These are phyloP conservation scores for Beauveria medogensis DNA, from an alignment of 2,329 filamentous ascomycete genomes.

Conservation along the genomic window DNA sequence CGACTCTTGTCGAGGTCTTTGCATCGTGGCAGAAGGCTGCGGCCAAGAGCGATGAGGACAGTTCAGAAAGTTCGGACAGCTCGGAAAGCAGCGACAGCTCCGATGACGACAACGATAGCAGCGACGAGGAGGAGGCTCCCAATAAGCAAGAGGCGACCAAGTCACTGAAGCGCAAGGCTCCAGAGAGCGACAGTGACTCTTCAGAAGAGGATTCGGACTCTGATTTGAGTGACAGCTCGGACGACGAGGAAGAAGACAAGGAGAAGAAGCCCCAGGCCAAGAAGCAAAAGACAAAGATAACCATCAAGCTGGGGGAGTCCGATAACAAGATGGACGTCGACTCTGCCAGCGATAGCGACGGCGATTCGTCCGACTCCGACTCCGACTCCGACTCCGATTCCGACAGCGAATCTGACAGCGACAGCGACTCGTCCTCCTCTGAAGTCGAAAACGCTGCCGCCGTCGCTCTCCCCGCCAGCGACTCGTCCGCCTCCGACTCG, in stretches of 20 bases:
- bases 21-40: constrained; percentile 37
- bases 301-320: constrained; percentile 2
- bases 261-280: constrained; percentile 20
- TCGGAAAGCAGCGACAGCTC: constrained; percentile 18
- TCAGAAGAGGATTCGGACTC: background rate
- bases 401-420: constrained; percentile 21
- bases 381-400: constrained; percentile 1
- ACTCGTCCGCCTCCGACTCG: constrained; percentile 16
- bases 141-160: constrained; percentile 14
- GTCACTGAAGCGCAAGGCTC: constrained; percentile 34
- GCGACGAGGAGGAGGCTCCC: constrained; percentile 17
- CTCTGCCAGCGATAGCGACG: constrained; percentile 20
- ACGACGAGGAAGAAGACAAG: constrained; percentile 35
- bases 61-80: constrained; percentile 11
- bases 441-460: constrained; percentile 20
- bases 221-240: constrained; percentile 18
- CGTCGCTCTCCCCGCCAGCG: constrained; percentile 30
- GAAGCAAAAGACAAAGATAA: constrained; percentile 1
- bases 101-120: constrained; percentile 16
- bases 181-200: constrained; percentile 16
- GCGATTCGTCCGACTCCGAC: constrained; percentile 13
- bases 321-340: constrained; percentile 17
- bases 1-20: constrained; percentile 41
- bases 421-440: constrained; percentile 18
- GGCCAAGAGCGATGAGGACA: constrained; percentile 20